Conservation (phyloP, 1,284 basidiomycete genomes). For the Ceratobasidium sp. region DNA sequence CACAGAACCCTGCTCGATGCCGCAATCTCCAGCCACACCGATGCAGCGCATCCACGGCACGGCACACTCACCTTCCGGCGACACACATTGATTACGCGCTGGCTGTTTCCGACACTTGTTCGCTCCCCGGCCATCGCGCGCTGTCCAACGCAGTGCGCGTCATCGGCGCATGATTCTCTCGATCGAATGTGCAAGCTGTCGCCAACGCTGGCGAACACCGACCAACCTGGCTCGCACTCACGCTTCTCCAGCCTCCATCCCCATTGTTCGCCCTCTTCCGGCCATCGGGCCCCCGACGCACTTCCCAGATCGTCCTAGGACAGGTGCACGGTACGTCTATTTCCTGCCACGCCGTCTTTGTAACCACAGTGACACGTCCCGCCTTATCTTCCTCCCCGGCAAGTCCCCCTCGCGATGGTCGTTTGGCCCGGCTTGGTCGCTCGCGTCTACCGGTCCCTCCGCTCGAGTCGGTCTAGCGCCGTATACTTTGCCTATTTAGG, state of each 20-base stretch:
- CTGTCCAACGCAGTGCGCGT: no score
- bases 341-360: not conserved
- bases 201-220: no score
- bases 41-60: not conserved
- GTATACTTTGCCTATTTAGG: not conserved
- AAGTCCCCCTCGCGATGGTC: slow-evolving; percentile 7
- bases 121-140: no score
- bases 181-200: no score
- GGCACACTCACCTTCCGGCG: not conserved
- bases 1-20: not conserved
- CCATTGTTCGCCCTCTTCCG: slow-evolving; percentile 17
- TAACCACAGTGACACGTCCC: not conserved
- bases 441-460: not conserved
- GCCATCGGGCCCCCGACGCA: not conserved
- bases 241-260: not conserved
- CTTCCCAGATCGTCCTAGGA: slow-evolving; percentile 1
- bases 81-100: no score
- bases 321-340: not conserved
- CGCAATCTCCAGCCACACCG: not conserved
- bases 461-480: slow-evolving; percentile 8
- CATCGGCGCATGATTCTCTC: no score
- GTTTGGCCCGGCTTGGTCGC: not conserved
- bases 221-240: not conserved
- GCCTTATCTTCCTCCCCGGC: slow-evolving; percentile 4
- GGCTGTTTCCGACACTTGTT: not conserved